Base-by-base conservation (phyloP, 1,284 basidiomycete genomes). In the Ceratobasidium sp. region DNA sequence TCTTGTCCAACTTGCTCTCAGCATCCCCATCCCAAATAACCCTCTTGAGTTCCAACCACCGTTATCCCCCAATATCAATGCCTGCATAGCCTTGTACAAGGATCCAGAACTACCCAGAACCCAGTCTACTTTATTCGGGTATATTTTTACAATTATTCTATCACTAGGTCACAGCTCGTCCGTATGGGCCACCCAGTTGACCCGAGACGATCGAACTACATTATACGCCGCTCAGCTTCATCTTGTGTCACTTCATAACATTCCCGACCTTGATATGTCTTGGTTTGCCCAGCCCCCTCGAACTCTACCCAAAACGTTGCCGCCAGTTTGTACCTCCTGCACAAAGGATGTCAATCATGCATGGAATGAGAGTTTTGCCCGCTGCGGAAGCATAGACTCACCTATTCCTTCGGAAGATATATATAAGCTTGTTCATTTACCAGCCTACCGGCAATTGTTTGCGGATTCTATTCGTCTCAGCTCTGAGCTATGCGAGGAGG, bases 211-310 rank as follows among this genome's bases (percentile, higher is more conserved):
- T 11, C 63, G 63, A 5, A 9, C 47, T 11, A n/a, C 52, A 16
- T 41, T 66, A 50, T 66, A 66, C 63, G 32, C 21, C 18, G 63
- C 32, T 2, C 26, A 66, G n/a, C 32, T 18, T 23, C 32, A 50
- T 47, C 30, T 50, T 1, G 35, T 59, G 7, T 41, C 35, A 6
- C 57, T 59, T 4, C 30, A 43, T n/a, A 59, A n/a, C 14, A 23
- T n/a, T 13, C 57, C 57, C n/a, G 6, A 43, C 21, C 57, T 59
- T 21, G 35, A 43, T 35, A 35, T 59, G 14, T 35, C n/a, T 41
- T 43, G 57, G 57, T 16, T 59, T n/a, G 5, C 21, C 57, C 57
- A 54, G 30, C 8, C 13, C 50, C 23, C 7, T 54, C n/a, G n/a
- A n/a, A n/a, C n/a, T n/a, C n/a, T n/a, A n/a, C 23, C 30, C 13